Evolutionary conservation across 805 yeast species (phyloP).

Genomic region (Candida nitratophila): DNA sequence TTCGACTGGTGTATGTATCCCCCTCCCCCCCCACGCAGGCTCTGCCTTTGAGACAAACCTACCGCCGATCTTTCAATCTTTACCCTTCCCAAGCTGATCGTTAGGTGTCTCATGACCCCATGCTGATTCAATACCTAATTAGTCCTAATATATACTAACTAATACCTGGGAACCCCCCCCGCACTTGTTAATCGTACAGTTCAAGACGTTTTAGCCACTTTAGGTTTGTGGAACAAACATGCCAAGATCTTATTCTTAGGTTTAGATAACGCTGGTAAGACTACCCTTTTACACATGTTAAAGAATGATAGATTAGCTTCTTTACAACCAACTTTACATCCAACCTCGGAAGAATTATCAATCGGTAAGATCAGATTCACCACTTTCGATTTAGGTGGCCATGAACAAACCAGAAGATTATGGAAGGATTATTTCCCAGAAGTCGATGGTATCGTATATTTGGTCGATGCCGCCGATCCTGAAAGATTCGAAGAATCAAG

Average conservation of each 20-base stretch:
- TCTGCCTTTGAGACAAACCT: no score
- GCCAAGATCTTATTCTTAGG: conserved; percentile 95
- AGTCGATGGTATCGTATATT: conserved; percentile 93
- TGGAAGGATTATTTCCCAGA: conserved; percentile 99
- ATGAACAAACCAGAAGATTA: conserved; percentile 95
- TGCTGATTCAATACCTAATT: no score
- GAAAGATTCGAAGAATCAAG: conserved; percentile 93
- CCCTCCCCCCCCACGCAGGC: no score
- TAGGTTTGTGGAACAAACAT: conserved; percentile 88
- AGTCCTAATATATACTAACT: not conserved
- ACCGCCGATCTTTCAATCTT: not conserved
- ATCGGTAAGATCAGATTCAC: conserved; percentile 96
- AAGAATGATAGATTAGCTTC: conserved; percentile 97
- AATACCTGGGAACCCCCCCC: no score
- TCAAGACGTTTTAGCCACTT: conserved; percentile 69
- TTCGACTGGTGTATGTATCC: conserved; percentile 31
- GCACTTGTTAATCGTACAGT: no score
- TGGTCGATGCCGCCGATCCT: conserved; percentile 96
- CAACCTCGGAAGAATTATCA: conserved; percentile 96
- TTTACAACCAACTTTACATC: conserved; percentile 95
- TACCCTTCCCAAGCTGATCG: no score
- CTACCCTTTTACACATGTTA: conserved; percentile 79
- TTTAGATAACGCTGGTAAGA: conserved; percentile 96
- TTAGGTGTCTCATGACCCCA: no score
- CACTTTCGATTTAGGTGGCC: conserved; percentile 98